These are phyloP conservation scores for Trichoderma semiorbis DNA, from an alignment of 2,329 filamentous ascomycete species.

Conservation along the genomic window DNA sequence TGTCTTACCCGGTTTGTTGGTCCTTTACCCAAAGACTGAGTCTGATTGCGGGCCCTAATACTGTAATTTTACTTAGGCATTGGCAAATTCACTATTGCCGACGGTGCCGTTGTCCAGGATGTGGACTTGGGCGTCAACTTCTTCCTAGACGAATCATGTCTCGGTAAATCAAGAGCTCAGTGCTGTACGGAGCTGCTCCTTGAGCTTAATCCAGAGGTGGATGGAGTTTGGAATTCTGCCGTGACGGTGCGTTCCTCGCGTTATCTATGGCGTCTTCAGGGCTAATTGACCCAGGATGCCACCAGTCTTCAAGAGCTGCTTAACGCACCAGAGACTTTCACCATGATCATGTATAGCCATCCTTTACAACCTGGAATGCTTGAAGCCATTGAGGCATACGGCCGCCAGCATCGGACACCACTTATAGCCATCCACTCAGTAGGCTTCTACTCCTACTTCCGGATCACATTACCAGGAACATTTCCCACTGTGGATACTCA, in stretches of 20 bases:
- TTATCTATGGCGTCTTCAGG: slow-evolving; percentile 13
- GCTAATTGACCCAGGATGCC: slow-evolving; percentile 23
- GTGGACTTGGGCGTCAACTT: slow-evolving; percentile 93
- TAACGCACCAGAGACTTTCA: slow-evolving; percentile 42
- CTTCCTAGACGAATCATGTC: slow-evolving; percentile 76
- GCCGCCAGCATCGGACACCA: slow-evolving; percentile 60
- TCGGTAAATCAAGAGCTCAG: slow-evolving; percentile 76
- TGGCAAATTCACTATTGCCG: slow-evolving; percentile 86
- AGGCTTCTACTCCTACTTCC: slow-evolving; percentile 89
- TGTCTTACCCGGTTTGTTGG: slow-evolving; percentile 70
- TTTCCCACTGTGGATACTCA: slow-evolving; percentile 96
- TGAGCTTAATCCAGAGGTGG: slow-evolving; percentile 90
- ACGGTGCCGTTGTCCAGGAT: slow-evolving; percentile 72
- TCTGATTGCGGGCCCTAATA: background rate
- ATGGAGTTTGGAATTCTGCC: slow-evolving; percentile 66
- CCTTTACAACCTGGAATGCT: slow-evolving; percentile 46
- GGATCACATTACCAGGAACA: slow-evolving; percentile 69
- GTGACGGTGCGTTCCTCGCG: slow-evolving; percentile 28
- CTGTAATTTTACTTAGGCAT: slow-evolving; percentile 53
- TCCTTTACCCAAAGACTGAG: background rate
- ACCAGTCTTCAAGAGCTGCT: slow-evolving; percentile 41
- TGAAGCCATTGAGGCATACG: slow-evolving; percentile 45
- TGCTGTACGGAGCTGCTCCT: slow-evolving; percentile 72
- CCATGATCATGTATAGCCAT: slow-evolving; percentile 53
- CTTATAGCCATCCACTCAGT: slow-evolving; percentile 81